Evolutionary conservation across 768 basidiomycete species (phyloP), one percentile per base, ranked within the genome.

Genomic region (Phlebiopsis flavidoalba): DNA sequence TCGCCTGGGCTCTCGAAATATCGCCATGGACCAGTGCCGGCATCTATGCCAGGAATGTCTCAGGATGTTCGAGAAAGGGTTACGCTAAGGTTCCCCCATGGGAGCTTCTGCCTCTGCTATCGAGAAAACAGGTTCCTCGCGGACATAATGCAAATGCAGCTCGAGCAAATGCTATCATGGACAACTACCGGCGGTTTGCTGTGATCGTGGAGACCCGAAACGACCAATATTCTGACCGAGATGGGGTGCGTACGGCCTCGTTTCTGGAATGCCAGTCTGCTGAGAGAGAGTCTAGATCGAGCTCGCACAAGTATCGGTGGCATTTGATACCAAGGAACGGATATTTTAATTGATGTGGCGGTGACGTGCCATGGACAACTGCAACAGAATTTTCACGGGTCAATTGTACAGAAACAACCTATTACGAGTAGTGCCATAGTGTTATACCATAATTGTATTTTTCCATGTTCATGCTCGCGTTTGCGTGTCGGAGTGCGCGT

Each of bases 91-190:
- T 77, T 26, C 69, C 71, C 57, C 67, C 51, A 65, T n/a, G n/a
- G 67, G 15, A 70, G 77, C 22, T 76, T 81, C 65, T 49, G 67
- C 10, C n/a, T 46, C 69, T 8, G 69, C 69, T 6, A 75, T 86
- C 22, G 79, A 83, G 47, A 64, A n/a, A 69, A 31, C 79, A 81
- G 37, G 75, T 90, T n/a, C 46, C 68, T 72, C 2, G 69, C 72
- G 17, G 83, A 87, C 63, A 66, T 91, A 64, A 61, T 68, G 26
- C 66, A 65, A 45, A 81, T 89, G 76, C 86, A 88, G 64, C 70
- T 73, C 48, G 88, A 91, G 61, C 87, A n/a, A n/a, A 86, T n/a
- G 71, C 66, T 22, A 75, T 90, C 37, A 84, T 87, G 81, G 72
- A 77, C 51, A 66, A 76, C 33, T 85, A 86, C 66, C 81, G 90